Evolutionary conservation across 2,329 filamentous ascomycete genomes (phyloP), one percentile per base, ranked within the genome.

Genomic region (Fusarium pseudocircinatum): DNA sequence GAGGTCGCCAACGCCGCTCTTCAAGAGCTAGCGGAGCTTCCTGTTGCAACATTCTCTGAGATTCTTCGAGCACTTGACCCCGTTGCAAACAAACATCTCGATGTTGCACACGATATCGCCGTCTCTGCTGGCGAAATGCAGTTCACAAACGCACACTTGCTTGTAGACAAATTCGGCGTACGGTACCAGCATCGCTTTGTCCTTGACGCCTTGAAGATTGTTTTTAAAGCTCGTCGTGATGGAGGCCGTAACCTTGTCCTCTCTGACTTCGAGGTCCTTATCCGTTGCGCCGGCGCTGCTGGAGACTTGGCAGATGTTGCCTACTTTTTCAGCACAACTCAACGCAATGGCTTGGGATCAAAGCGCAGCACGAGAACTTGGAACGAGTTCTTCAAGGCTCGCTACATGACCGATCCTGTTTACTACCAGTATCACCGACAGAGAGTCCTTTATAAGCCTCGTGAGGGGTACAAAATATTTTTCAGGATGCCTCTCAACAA

Each of bases 31-130:
- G 72, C 72, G 20, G 57, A 69, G 1, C 77, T 94, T 28, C 85
- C 91, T 1, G 79, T 84, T 4, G 83, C 86, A 3, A 86, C 86
- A 2, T 91, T 94, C 76, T 89, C 90, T 4, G 90, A 92, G 70
- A 86, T 93, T 15, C 79, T 95, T 36, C 86, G 87, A 39, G 84
- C 86, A 10, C 80, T 95, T 14, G 90, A 93, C 64, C 91, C 92
- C 0, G 76, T 87, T 9, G 77, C 80, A 28, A 81, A 90, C 24
- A 78, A 81, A 26, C 80, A 86, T 18, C 78, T 89, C 26, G 90
- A 92, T 77, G 78, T 84, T 7, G 81, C 82, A 16, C 78, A 85
- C 40, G 82, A 84, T 22, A 68, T 85, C 24, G 70, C 77, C 22
- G 79, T 88, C 58, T 73, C 80, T 7, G 63, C 75, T 20, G 85